Conservation (phyloP, 2,329 filamentous ascomycete genomes). For the Penicillium sclerotiorum region DNA sequence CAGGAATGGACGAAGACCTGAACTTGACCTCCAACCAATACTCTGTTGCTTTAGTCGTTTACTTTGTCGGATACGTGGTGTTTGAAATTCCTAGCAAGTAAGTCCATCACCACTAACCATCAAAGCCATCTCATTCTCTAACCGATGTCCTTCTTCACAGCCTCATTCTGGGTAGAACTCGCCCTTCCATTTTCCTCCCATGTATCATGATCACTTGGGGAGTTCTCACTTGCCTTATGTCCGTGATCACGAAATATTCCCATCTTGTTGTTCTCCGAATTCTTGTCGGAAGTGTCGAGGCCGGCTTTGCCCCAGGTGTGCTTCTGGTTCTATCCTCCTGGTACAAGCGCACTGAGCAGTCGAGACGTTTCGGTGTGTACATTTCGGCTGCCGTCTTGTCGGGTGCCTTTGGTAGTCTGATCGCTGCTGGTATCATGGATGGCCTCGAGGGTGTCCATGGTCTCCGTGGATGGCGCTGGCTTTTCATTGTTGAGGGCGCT, state of each 20-base stretch:
- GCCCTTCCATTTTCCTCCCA: conserved; percentile 55
- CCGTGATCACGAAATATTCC: conserved; percentile 49
- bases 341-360: conserved; percentile 62
- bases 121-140: neutral
- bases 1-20: conserved; percentile 25
- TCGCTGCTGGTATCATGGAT: conserved; percentile 54
- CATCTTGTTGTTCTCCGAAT: conserved; percentile 51
- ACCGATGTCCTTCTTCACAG: neutral
- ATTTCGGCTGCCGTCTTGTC: conserved; percentile 61
- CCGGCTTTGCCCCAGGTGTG: conserved; percentile 29
- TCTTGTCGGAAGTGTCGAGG: conserved; percentile 27
- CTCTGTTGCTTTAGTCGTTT: conserved; percentile 55
- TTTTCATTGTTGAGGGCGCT: conserved; percentile 51
- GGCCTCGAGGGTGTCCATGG: conserved; percentile 51
- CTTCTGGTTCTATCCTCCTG: conserved; percentile 55
- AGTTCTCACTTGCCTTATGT: conserved; percentile 54
- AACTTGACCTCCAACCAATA: conserved; percentile 47
- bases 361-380: conserved; percentile 60
- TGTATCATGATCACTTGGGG: conserved; percentile 60
- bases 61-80: conserved; percentile 57
- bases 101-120: neutral
- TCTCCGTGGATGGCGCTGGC: conserved; percentile 56
- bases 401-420: conserved; percentile 57
- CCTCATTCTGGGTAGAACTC: conserved; percentile 52
- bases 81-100: conserved; percentile 58